Evolutionary conservation across 1,284 basidiomycete species (phyloP).

Genomic region (Apiotrichum gamsii): DNA sequence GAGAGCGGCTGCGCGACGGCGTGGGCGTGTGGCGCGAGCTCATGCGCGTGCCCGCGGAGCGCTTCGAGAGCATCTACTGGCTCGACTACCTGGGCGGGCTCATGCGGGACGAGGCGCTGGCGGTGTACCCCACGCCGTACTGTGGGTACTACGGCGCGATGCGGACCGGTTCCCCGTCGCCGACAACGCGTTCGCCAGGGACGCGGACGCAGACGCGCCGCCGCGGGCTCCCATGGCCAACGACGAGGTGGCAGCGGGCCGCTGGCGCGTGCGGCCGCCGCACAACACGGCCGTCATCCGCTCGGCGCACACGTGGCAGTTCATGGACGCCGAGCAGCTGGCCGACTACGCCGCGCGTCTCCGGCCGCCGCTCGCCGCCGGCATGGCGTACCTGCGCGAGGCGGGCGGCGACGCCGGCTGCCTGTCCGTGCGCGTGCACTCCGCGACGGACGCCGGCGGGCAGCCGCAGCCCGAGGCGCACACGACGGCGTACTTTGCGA

Average conservation of each 20-base stretch:
- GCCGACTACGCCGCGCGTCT: slow-evolving; percentile 7
- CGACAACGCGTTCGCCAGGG: neutral
- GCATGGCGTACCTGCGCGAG: slow-evolving; percentile 12
- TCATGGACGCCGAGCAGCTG: slow-evolving; percentile 9
- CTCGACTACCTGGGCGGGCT: slow-evolving; percentile 9
- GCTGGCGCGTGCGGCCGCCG: slow-evolving; percentile 1
- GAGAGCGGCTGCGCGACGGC: neutral
- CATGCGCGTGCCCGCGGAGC: slow-evolving; percentile 3
- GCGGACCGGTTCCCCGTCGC: slow-evolving; percentile 9
- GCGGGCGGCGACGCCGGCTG: slow-evolving; percentile 1
- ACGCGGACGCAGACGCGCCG: neutral
- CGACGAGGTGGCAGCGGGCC: no score
- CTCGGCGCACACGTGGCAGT: slow-evolving; percentile 8
- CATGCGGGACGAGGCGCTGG: neutral
- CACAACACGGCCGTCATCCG: slow-evolving; percentile 9
- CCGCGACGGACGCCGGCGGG: neutral
- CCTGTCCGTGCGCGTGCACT: slow-evolving; percentile 1
- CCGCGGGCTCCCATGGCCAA: no score
- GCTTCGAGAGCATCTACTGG: slow-evolving; percentile 13
- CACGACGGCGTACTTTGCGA: slow-evolving; percentile 4
- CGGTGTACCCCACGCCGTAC: slow-evolving; percentile 13
- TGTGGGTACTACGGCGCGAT: slow-evolving; percentile 16
- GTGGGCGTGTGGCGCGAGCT: slow-evolving; percentile 8
- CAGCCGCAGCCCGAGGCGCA: neutral
- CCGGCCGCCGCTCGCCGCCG: slow-evolving; percentile 5